These are phyloP conservation scores for Xerocomellus chrysenteron DNA, from an alignment of 768 basidiomycete species.

Conservation along the genomic window DNA sequence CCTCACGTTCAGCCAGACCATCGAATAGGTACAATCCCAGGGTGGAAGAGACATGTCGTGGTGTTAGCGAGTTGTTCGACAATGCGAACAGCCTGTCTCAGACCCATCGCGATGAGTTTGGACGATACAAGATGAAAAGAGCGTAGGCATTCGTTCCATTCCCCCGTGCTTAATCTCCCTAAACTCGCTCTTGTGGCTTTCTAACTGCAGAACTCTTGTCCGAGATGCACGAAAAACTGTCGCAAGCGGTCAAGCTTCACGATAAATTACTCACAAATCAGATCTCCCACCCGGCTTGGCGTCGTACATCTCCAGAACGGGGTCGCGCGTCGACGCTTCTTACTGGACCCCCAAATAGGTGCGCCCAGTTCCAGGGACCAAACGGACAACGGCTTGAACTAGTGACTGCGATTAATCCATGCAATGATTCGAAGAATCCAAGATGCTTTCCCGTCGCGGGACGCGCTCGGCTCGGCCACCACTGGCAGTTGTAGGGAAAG, in stretches of 20 bases:
- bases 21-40: constrained; percentile 79
- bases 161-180: neutral
- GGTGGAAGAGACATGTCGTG: constrained; percentile 75
- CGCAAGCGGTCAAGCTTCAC: constrained; percentile 89
- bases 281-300: constrained; percentile 70
- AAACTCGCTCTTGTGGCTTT: neutral
- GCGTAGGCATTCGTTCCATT: constrained; percentile 47
- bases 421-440: too few species aligned
- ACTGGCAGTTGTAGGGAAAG: too few species aligned
- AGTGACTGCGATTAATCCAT: too few species aligned
- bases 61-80: constrained; percentile 77
- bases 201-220: constrained; percentile 65
- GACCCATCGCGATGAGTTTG: constrained; percentile 80
- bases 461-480: too few species aligned
- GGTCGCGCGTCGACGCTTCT: constrained; percentile 25
- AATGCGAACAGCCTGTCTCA: constrained; percentile 72
- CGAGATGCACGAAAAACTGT: constrained; percentile 94
- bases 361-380: constrained; percentile 31
- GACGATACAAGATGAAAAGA: constrained; percentile 87
- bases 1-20: constrained; percentile 85
- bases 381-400: too few species aligned
- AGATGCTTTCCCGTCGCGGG: too few species aligned
- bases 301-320: constrained; percentile 30
- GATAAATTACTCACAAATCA: constrained; percentile 86
- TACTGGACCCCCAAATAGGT: constrained; percentile 32